Conservation (phyloP, 2,329 filamentous ascomycete genomes). For the Botrytis galanthina region DNA sequence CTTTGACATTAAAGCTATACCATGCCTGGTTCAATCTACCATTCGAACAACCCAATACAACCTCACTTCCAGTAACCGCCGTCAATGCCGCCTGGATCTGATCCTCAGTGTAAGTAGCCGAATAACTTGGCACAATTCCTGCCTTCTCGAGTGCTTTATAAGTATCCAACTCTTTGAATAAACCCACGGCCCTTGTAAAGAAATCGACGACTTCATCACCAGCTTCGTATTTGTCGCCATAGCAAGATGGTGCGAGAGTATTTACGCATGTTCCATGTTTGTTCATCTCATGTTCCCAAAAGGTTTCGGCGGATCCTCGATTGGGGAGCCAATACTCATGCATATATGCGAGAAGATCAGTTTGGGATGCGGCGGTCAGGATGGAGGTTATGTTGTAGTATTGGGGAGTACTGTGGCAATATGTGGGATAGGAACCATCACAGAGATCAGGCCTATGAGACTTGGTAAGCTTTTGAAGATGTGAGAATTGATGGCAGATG, state of each 20-base stretch:
- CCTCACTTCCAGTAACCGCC: constrained; percentile 45
- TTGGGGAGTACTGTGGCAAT: constrained; percentile 59
- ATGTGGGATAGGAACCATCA: constrained; percentile 65
- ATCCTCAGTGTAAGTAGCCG: constrained; percentile 42
- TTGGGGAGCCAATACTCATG: constrained; percentile 66
- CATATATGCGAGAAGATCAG: constrained; percentile 59
- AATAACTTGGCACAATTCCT: constrained; percentile 52
- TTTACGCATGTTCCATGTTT: constrained; percentile 73
- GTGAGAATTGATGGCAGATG: neutral
- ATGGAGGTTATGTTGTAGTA: constrained; percentile 67
- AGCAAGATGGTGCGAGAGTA: constrained; percentile 66
- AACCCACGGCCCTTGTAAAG: constrained; percentile 60
- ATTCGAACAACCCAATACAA: constrained; percentile 46
- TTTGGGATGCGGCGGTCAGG: constrained; percentile 52
- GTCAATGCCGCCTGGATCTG: constrained; percentile 45
- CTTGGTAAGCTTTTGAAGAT: constrained; percentile 40
- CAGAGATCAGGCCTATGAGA: constrained; percentile 56
- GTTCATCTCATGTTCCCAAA: constrained; percentile 64
- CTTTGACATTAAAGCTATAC: constrained; percentile 40
- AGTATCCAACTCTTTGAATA: constrained; percentile 53
- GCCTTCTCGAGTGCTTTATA: constrained; percentile 44
- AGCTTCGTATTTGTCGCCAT: constrained; percentile 52
- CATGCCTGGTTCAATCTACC: constrained; percentile 50
- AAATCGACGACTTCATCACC: constrained; percentile 66
- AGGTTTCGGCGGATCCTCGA: constrained; percentile 52